These are phyloP conservation scores for Musa beccarii DNA, from an alignment of 176 grass and related monocot species.

Conservation along the genomic window DNA sequence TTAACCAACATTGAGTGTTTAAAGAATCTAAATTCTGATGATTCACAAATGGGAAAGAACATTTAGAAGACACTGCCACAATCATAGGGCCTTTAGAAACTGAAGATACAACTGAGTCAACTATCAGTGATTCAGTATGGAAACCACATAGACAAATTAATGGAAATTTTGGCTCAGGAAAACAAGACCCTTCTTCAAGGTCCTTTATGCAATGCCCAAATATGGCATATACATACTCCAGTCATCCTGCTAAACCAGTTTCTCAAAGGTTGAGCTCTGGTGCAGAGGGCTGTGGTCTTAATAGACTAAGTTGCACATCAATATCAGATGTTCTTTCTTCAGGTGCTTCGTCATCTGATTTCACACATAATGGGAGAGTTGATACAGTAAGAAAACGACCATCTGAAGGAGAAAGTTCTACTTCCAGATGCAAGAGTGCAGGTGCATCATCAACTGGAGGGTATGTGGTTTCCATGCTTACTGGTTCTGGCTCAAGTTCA, in stretches of 20 bases:
- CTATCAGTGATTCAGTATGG: constrained; percentile 19
- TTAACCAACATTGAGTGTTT: constrained; percentile 17
- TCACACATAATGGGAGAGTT: constrained; percentile 17
- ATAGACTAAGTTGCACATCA: constrained; percentile 62
- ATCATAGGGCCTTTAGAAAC: constrained; percentile 20
- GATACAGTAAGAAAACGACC: constrained; percentile 35
- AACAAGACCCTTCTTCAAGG: constrained; percentile 19
- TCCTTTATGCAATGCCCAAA: constrained; percentile 19
- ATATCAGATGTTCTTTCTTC: constrained; percentile 61
- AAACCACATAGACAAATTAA: constrained; percentile 29
- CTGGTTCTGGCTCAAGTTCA: constrained; percentile 27
- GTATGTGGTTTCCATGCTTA: constrained; percentile 23
- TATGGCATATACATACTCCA: constrained; percentile 20
- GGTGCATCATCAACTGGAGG: constrained; percentile 27
- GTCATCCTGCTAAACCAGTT: constrained; percentile 7
- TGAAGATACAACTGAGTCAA: constrained; percentile 14
- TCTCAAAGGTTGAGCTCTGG: constrained; percentile 26
- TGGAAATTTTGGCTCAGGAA: constrained; percentile 31
- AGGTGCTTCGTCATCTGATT: constrained; percentile 42
- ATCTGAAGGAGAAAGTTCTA: constrained; percentile 47
- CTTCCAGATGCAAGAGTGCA: constrained; percentile 39
- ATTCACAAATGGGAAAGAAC: constrained; percentile 2
- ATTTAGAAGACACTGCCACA: constrained; percentile 25
- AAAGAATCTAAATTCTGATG: constrained; percentile 17
- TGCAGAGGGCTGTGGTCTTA: constrained; percentile 37